Evolutionary conservation across 371 early-diverging fungal species (phyloP), one percentile per base, ranked within the genome.

Genomic region (Actinomortierella wolfii): DNA sequence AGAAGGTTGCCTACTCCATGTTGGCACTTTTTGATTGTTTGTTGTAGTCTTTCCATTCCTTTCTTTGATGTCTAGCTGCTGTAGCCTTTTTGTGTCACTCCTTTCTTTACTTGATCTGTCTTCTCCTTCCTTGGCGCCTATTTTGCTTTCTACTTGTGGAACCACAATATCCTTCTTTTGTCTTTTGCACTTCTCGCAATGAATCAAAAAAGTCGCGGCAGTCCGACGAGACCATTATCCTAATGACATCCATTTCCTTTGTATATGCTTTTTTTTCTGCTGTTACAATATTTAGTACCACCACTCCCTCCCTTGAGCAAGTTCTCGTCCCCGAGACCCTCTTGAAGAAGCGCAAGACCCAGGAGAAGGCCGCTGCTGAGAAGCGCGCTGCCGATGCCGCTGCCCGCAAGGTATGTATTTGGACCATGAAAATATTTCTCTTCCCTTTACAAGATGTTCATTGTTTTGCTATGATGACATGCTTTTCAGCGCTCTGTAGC

Each of bases 271-370:
- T 54, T 47, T 55, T 51, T 25, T 43, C 46, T 54, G 45, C 53
- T 23, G 44, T 45, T 44, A 18, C 18, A 57, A 18, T 28, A 40
- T 44, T 28, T 61, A 64, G 70, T 46, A 83, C 82, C 70, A 81
- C 75, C 73, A 84, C 82, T 56, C 83, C 86, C 67, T 80, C 87
- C 76, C 77, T 79, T 68, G 79, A 85, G 57, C 84, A 89, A 65
- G 83, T 91, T 57, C 88, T 88, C 77, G 89, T 88, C 66, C 98
- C 98, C 78, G 97, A 97, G 87, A 94, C 97, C 58, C 88, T 97
- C 71, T 86, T 98, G 81, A 97, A 97, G 90, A 96, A 97, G 93
- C 89, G 94, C 77, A 95, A 95, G 89, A 76, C 88, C 75, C 81
- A 86, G 67, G 92, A 93, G 68, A 92, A 96, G 89, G 71, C 88